These are phyloP conservation scores for Diospyros lotus DNA, from an alignment of 148 eudicot genomes.

Conservation along the genomic window DNA sequence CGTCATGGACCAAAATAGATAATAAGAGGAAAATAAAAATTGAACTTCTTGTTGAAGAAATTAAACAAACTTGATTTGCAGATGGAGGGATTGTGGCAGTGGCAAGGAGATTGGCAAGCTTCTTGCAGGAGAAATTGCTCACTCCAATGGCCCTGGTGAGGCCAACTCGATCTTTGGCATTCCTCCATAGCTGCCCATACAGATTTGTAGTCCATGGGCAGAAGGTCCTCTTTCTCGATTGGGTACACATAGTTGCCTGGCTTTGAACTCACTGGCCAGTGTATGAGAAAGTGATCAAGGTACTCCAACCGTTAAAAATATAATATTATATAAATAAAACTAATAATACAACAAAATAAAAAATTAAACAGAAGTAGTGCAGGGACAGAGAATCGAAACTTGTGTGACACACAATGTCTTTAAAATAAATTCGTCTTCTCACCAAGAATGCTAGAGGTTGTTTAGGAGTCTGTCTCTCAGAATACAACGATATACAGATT, in stretches of 20 bases:
- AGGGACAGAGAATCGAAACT: too few species aligned
- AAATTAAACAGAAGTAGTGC: too few species aligned
- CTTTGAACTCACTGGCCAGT: slow-evolving; percentile 54
- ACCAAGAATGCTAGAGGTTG: too few species aligned
- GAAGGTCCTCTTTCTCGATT: slow-evolving; percentile 36
- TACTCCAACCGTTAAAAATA: slow-evolving; percentile 29
- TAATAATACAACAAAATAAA: too few species aligned
- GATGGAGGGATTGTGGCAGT: slow-evolving; percentile 52
- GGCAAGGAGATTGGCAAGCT: slow-evolving; percentile 39
- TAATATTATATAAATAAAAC: too few species aligned
- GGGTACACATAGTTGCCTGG: slow-evolving; percentile 31
- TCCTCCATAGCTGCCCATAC: slow-evolving; percentile 68
- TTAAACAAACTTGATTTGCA: slow-evolving; percentile 46
- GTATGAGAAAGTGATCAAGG: slow-evolving; percentile 53
- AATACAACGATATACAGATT: too few species aligned
- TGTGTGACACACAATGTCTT: too few species aligned
- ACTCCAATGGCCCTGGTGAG: slow-evolving; percentile 61
- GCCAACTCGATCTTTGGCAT: slow-evolving; percentile 53
- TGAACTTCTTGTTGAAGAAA: neutral
- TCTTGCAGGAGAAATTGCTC: slow-evolving; percentile 58
- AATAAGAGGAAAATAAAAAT: neutral
- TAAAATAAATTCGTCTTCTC: too few species aligned
- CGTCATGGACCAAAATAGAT: too few species aligned
- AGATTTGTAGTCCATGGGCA: slow-evolving; percentile 38
- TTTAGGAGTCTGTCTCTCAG: too few species aligned